These are phyloP conservation scores for Achaetomium macrosporum DNA, from an alignment of 2,329 filamentous ascomycete genomes.

Conservation along the genomic window DNA sequence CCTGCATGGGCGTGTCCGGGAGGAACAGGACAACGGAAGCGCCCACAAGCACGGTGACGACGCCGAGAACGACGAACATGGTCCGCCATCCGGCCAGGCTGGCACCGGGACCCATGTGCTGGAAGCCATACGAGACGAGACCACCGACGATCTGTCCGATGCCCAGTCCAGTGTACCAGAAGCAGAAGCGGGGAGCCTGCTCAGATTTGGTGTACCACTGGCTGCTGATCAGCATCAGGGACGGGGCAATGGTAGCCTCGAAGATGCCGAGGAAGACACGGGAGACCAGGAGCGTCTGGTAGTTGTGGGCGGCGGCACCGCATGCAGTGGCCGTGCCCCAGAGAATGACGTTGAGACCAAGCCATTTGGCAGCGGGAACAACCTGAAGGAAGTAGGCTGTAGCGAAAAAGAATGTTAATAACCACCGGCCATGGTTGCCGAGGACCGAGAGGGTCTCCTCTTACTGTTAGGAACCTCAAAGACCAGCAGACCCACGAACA, in stretches of 20 bases:
- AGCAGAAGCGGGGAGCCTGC: constrained; percentile 52
- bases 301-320: constrained; percentile 49
- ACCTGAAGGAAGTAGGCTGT: constrained; percentile 53
- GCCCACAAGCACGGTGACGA: constrained; percentile 41
- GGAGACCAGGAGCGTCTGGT: constrained; percentile 47
- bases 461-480: constrained; percentile 56
- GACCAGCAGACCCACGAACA: constrained; percentile 56
- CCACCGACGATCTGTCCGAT: constrained; percentile 49
- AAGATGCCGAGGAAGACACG: constrained; percentile 56
- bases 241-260: constrained; percentile 55
- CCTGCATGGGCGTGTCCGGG: constrained; percentile 45
- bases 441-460: not conserved
- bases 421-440: no score
- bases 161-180: constrained; percentile 57
- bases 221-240: constrained; percentile 54
- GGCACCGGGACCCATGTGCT: constrained; percentile 36
- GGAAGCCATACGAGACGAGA: constrained; percentile 47
- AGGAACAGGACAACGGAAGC: constrained; percentile 37
- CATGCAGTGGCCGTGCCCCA: constrained; percentile 54
- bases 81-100: constrained; percentile 39
- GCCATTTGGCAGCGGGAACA: constrained; percentile 55
- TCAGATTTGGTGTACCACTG: constrained; percentile 54
- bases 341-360: constrained; percentile 51
- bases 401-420: not conserved
- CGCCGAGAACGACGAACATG: constrained; percentile 46